These are phyloP conservation scores for Aureobasidium uvarum DNA, from an alignment of 2,329 filamentous ascomycete species.

Conservation along the genomic window DNA sequence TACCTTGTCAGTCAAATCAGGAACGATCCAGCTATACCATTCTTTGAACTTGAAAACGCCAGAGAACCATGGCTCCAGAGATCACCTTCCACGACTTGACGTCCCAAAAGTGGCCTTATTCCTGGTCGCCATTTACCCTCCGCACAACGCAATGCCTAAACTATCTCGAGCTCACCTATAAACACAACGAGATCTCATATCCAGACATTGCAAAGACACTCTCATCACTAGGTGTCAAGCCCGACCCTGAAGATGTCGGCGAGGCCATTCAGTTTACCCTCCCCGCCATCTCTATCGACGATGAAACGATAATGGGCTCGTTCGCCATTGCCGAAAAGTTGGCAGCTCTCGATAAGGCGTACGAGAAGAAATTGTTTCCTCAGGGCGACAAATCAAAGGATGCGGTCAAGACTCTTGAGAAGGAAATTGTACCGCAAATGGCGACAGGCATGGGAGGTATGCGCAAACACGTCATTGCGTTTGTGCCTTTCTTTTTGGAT, in stretches of 20 bases:
- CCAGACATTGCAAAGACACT: slow-evolving; percentile 17
- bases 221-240: not conserved
- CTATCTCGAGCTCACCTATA: not conserved
- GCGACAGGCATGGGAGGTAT: not conserved
- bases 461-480: not conserved
- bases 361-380: not conserved
- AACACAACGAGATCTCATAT: slow-evolving; percentile 8
- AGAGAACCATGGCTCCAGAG: not conserved
- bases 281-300: not conserved
- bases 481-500: slow-evolving; percentile 10
- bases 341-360: not conserved
- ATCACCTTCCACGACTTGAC: slow-evolving; percentile 23
- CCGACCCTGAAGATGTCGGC: not conserved
- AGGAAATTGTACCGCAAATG: not conserved
- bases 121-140: slow-evolving; percentile 23
- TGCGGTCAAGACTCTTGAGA: not conserved
- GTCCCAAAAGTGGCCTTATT: not conserved
- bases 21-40: not conserved
- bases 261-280: not conserved
- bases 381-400: not conserved
- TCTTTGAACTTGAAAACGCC: too few relatives aligned
- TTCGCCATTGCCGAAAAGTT: slow-evolving; percentile 3
- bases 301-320: slow-evolving; percentile 20
- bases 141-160: slow-evolving; percentile 5
- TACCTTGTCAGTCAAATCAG: not conserved